Base-by-base conservation (phyloP, 1,139 yeast species). In the Debaryomycetaceae sp. region DNA sequence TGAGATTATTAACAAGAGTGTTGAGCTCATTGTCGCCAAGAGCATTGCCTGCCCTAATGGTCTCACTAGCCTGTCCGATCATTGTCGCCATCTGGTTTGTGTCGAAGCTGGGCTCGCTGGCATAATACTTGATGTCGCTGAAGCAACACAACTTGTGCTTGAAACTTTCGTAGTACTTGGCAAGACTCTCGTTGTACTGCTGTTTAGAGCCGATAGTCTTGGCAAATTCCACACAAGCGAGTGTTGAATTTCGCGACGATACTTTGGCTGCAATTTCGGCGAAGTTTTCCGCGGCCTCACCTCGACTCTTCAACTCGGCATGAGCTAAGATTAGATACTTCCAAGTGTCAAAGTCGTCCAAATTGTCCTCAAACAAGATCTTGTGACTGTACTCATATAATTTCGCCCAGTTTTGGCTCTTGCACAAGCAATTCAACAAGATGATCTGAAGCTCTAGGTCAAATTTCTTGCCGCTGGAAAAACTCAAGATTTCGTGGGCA, bases 271-370 rank as follows among this genome's bases (percentile, higher is more conserved):
- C 4, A 42, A 40, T 23, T 4, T 6, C 5, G 14, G 29, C 16
- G 5, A 16, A 15, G 13, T 18, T 12, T 4, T 27, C 29, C 13
- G 21, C 21, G 10, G 9, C 24, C 6, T 14, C 15, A 10, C 23
- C 12, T n/a, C n/a, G n/a, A n/a, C n/a, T n/a, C n/a, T n/a, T n/a
- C n/a, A 66, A 37, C 20, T 64, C 42, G 8, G 53, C 43, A 0
- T 68, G 65, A 1, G 88, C 61, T 28, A 56, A 51, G 18, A 79
- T 63, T 34, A 71, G 56, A 21, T 58, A 48, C 34, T 66, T 69
- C 85, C 84, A 78, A 9, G 80, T 67, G 40, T 74, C 69, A 55
- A 69, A 78, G 46, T 78, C 84, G 42, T 79, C 76, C 34, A 75
- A 67, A 4, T 60, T 52, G 24, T 65, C 57, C 2, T 56, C 58